Percentiles rank a stretch among this genome's conserved stretches.
These are phyloP conservation scores for Coemansia umbellata DNA, from an alignment of 192 early-diverging fungal genomes.

Conservation along the genomic window DNA sequence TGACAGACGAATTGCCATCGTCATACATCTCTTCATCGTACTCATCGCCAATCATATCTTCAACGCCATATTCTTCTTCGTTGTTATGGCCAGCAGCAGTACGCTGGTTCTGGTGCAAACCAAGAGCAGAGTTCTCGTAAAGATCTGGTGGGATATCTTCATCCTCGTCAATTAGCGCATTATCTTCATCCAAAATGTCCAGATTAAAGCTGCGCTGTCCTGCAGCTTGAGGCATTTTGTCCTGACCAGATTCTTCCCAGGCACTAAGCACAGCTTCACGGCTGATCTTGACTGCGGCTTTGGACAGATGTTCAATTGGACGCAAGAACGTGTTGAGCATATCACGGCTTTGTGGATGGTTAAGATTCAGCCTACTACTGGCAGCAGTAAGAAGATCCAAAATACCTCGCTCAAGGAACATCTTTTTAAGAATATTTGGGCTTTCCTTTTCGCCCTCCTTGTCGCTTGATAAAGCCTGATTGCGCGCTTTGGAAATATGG, in stretches of 20 bases:
- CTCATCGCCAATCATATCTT: constrained; percentile 43
- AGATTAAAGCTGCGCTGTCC: constrained; percentile 32
- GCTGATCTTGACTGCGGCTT: constrained; percentile 82
- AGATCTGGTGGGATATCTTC: constrained; percentile 53
- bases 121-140: constrained; percentile 51
- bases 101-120: constrained; percentile 52
- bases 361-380: constrained; percentile 81
- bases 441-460: constrained; percentile 15
- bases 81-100: constrained; percentile 15
- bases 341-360: constrained; percentile 77
- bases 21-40: constrained; percentile 53
- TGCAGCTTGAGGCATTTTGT: constrained; percentile 41
- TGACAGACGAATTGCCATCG: constrained; percentile 56
- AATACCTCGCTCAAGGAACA: constrained; percentile 89
- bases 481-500: not conserved
- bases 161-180: constrained; percentile 24
- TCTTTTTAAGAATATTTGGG: constrained; percentile 39
- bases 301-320: constrained; percentile 86
- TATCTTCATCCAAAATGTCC: constrained; percentile 41
- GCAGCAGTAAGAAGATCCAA: constrained; percentile 74
- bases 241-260: constrained; percentile 48
- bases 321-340: constrained; percentile 76
- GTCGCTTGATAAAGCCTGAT: not conserved
- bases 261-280: constrained; percentile 55
- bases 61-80: constrained; percentile 23